These are phyloP conservation scores for Sporothrix protearum DNA, from an alignment of 2,329 filamentous ascomycete genomes.

Conservation along the genomic window DNA sequence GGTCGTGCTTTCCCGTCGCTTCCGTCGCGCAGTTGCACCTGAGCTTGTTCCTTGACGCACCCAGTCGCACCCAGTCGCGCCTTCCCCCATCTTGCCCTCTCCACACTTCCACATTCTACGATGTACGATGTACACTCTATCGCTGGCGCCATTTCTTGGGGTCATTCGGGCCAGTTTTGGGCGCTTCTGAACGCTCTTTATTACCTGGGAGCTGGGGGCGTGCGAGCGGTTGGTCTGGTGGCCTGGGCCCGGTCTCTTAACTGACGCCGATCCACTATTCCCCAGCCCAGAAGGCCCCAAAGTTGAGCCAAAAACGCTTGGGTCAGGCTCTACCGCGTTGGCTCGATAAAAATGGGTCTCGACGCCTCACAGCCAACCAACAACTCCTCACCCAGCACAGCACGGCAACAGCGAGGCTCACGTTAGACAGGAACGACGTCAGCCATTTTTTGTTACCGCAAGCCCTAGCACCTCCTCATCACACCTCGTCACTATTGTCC, in stretches of 20 bases:
- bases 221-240: not conserved
- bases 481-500: not conserved
- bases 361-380: not conserved
- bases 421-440: constrained; percentile 17
- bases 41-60: not conserved
- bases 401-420: constrained; percentile 4
- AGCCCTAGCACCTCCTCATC: constrained; percentile 1
- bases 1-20: not conserved
- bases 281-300: not conserved
- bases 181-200: not conserved
- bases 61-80: not conserved
- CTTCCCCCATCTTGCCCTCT: not conserved
- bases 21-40: constrained; percentile 2
- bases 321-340: not conserved
- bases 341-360: not conserved
- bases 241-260: not conserved
- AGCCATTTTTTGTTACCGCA: constrained; percentile 16
- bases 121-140: no score
- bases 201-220: not conserved
- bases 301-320: not conserved
- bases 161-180: constrained; percentile 5
- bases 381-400: not conserved
- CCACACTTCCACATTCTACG: not conserved
- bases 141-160: not conserved
- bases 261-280: not conserved